Evolutionary conservation across 345 rosid species (phyloP).

Genomic region (Eucalyptus victrix): DNA sequence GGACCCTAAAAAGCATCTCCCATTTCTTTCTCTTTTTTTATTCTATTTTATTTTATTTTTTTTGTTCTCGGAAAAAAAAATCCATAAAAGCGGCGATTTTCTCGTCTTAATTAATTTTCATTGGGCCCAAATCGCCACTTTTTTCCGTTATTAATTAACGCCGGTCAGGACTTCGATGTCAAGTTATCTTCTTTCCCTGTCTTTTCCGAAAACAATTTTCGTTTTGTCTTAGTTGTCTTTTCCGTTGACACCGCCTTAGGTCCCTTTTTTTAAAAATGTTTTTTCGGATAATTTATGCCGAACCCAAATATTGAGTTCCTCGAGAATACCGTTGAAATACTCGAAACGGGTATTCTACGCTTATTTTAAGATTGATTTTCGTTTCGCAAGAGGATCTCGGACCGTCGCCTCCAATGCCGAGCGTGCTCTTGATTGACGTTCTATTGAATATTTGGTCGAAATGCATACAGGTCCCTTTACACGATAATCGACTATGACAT

Average conservation of each 20-base stretch:
- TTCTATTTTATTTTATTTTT: not conserved
- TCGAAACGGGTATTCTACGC: not conserved
- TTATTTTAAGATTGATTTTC: not conserved
- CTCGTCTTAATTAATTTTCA: not conserved
- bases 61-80: not conserved
- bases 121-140: not conserved
- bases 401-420: not conserved
- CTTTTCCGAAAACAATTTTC: not conserved
- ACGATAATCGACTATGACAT: not conserved
- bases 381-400: not conserved
- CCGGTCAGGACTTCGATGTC: not conserved
- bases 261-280: no score
- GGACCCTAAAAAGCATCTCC: not conserved
- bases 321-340: not conserved
- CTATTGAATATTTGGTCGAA: not conserved
- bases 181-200: not conserved
- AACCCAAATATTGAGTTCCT: no score
- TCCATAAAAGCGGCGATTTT: not conserved
- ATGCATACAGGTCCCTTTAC: not conserved
- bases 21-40: not conserved
- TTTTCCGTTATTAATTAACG: not conserved
- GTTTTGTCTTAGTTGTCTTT: not conserved
- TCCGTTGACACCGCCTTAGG: not conserved
- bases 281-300: not conserved
- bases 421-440: accelerated